Conservation (phyloP, 1,284 basidiomycete species). For the Ceratobasidium sp. region DNA sequence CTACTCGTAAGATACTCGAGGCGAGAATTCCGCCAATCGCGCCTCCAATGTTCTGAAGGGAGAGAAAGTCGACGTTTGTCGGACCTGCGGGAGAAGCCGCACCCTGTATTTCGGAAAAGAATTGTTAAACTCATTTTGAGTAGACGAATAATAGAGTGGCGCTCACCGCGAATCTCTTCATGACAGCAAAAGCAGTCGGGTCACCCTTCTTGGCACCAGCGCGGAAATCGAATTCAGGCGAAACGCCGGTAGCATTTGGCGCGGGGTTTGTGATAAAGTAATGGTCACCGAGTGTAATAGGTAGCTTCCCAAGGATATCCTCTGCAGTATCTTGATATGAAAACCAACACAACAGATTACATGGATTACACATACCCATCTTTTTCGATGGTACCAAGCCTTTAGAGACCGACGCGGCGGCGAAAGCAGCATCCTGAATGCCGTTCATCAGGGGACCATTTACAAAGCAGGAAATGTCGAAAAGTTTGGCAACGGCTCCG, state of each 20-base stretch:
- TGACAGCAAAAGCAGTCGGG: constrained; percentile 19
- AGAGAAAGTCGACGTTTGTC: constrained; percentile 38
- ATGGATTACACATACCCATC: not conserved
- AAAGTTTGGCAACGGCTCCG: constrained; percentile 38
- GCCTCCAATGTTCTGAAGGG: constrained; percentile 36
- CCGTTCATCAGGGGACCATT: constrained; percentile 5
- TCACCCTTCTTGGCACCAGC: constrained; percentile 33
- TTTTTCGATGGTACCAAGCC: constrained; percentile 17
- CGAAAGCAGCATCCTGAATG: constrained; percentile 21
- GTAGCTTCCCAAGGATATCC: not conserved
- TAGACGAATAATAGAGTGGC: not conserved
- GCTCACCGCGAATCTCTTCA: constrained; percentile 35
- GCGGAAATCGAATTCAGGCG: constrained; percentile 34
- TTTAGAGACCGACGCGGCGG: not conserved
- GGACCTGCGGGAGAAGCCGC: constrained; percentile 29
- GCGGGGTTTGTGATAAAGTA: constrained; percentile 37
- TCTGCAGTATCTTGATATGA: not conserved
- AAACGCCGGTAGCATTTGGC: constrained; percentile 14
- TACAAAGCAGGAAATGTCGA: constrained; percentile 23
- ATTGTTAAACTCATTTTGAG: not conserved
- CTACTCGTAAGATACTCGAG: constrained; percentile 20
- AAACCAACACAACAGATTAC: not conserved
- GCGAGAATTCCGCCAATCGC: constrained; percentile 31
- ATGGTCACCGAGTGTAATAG: constrained; percentile 23
- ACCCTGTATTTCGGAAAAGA: constrained; percentile 1